Percentiles rank a stretch among this genome's conserved stretches.
Conservation (phyloP, 2,329 filamentous ascomycete genomes). For the Setomelanomma holmii region DNA sequence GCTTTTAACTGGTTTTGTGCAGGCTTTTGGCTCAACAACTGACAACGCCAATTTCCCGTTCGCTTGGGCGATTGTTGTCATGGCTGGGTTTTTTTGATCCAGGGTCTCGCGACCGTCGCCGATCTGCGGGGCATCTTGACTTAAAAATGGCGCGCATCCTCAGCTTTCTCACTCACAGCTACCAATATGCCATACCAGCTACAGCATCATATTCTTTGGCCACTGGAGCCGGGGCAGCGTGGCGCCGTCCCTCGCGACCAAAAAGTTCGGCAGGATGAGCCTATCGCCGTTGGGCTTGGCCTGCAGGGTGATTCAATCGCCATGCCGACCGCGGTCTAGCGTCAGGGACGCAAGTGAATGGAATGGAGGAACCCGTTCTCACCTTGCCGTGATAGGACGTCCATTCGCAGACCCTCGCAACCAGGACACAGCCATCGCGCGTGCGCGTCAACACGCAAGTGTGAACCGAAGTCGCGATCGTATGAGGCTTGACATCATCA, state of each 20-base stretch:
- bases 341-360: conserved; percentile 20
- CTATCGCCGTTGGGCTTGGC: conserved; percentile 19
- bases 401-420: not conserved
- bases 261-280: conserved; percentile 16
- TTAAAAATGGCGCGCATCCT: too few species aligned
- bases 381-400: not conserved
- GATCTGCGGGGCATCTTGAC: conserved; percentile 3
- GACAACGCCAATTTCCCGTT: conserved; percentile 27
- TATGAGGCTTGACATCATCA: not conserved
- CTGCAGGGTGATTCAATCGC: conserved; percentile 14
- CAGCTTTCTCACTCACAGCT: too few species aligned
- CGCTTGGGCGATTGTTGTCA: conserved; percentile 14
- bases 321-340: conserved; percentile 10
- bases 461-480: conserved; percentile 9
- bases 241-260: conserved; percentile 17
- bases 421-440: conserved; percentile 17
- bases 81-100: conserved; percentile 10
- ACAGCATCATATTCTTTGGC: not conserved
- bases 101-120: conserved; percentile 6
- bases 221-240: conserved; percentile 21
- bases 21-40: conserved; percentile 34
- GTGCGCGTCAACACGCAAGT: conserved; percentile 19
- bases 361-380: conserved; percentile 5
- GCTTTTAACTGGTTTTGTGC: conserved; percentile 35
- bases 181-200: too few species aligned